phyloP scores from a whole-genome alignment of 116 monocot genomes.

The Posidonia oceanica region DNA sequence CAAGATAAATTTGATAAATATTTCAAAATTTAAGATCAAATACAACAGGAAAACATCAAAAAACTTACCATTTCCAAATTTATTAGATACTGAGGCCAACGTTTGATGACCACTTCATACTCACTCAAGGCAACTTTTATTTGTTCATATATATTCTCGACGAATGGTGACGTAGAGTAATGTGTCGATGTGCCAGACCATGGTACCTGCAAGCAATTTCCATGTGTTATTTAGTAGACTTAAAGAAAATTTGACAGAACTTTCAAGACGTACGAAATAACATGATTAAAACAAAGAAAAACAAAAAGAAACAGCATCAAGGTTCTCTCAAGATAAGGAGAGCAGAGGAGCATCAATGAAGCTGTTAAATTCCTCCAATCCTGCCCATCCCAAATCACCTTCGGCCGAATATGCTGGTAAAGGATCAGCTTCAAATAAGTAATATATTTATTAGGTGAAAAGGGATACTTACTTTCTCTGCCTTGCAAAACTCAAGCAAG shows the following conservation, averaged over 20 bases:
- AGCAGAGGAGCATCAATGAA: too few species aligned
- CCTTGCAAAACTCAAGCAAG: slow-evolving; percentile 73
- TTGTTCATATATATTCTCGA: slow-evolving; percentile 75
- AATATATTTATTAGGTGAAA: too few species aligned
- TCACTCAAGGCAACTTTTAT: slow-evolving; percentile 59
- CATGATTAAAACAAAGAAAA: too few species aligned
- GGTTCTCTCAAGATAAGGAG: too few species aligned
- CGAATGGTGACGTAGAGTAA: slow-evolving; percentile 64
- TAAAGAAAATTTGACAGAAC: too few species aligned
- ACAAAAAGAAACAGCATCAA: too few species aligned
- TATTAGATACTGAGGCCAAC: slow-evolving; percentile 87
- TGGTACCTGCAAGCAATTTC: slow-evolving; percentile 31
- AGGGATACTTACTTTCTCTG: slow-evolving; percentile 39
- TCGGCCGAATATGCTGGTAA: too few species aligned
- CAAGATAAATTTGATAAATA: neutral
- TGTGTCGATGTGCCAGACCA: slow-evolving; percentile 35
- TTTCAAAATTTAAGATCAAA: neutral
- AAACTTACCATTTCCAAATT: slow-evolving; percentile 66
- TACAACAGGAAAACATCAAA: neutral
- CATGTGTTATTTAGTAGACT: too few species aligned
- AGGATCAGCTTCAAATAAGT: too few species aligned
- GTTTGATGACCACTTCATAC: slow-evolving; percentile 71
- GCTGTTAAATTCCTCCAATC: too few species aligned
- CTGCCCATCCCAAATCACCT: too few species aligned
- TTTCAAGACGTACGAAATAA: too few species aligned